Conservation (phyloP, 345 rosid genomes). For the Salix dunnii region DNA sequence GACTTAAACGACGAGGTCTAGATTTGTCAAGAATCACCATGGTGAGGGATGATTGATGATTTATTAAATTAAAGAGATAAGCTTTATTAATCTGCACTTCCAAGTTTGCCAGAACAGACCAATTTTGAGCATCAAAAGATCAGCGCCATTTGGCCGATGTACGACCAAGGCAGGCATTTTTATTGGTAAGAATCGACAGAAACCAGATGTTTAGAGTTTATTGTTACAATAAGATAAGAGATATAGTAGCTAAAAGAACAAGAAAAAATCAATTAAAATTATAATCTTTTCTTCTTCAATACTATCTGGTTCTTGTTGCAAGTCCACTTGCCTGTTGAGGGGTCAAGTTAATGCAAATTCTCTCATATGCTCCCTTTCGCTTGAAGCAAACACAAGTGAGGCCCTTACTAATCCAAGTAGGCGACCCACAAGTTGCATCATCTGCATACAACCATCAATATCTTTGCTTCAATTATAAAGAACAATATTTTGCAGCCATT, state of each 20-base stretch:
- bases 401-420: slow-evolving; percentile 81
- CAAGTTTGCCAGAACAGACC: not conserved
- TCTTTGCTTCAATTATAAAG: not conserved
- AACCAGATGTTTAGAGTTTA: not conserved
- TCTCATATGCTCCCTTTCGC: slow-evolving; percentile 67
- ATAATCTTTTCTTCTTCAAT: too few species aligned
- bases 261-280: not conserved
- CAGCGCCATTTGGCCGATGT: not conserved
- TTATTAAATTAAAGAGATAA: not conserved
- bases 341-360: slow-evolving; percentile 68
- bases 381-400: slow-evolving; percentile 90
- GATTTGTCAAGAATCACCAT: not conserved
- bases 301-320: not conserved
- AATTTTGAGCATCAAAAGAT: not conserved
- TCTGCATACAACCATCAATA: slow-evolving; percentile 36
- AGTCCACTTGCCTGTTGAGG: slow-evolving; percentile 66
- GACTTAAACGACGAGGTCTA: not conserved
- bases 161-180: not conserved
- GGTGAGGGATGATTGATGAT: not conserved
- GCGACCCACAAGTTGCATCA: slow-evolving; percentile 53
- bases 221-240: not conserved
- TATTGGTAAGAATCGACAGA: not conserved
- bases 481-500: not conserved
- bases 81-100: not conserved
- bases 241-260: not conserved